Percentiles rank a stretch among this genome's conserved stretches.
phyloP scores from a whole-genome alignment of 2,329 filamentous ascomycete genomes.

The Epichloe amarillans region DNA sequence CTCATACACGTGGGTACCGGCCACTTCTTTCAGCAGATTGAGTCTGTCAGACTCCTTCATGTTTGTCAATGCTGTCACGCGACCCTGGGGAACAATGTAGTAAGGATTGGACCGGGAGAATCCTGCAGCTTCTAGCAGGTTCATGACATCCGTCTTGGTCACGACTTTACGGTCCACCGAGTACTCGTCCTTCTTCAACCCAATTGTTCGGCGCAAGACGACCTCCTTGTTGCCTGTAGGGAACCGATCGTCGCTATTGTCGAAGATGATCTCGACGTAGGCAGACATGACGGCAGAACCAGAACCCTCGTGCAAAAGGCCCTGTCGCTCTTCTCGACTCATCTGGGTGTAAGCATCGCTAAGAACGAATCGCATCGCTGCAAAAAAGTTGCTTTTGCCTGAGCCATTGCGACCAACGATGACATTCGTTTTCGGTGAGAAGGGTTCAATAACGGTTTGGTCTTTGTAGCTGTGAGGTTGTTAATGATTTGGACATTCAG shows the following conservation, averaged over 20 bases:
- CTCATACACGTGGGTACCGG: slow-evolving; percentile 94
- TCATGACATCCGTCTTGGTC: slow-evolving; percentile 87
- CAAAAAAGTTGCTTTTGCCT: slow-evolving; percentile 99
- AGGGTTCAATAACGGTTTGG: slow-evolving; percentile 95
- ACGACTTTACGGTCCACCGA: slow-evolving; percentile 94
- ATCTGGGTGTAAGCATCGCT: slow-evolving; percentile 96
- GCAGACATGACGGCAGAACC: slow-evolving; percentile 97
- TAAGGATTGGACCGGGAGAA: slow-evolving; percentile 97
- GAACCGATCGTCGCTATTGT: slow-evolving; percentile 93
- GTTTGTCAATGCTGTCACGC: slow-evolving; percentile 89
- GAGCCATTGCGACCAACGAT: slow-evolving; percentile 98
- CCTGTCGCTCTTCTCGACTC: slow-evolving; percentile 89
- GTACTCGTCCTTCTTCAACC: slow-evolving; percentile 96
- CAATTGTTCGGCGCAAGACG: slow-evolving; percentile 84
- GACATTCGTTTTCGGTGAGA: slow-evolving; percentile 94
- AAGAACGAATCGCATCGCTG: slow-evolving; percentile 93
- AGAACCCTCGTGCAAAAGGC: slow-evolving; percentile 92
- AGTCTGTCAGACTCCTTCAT: slow-evolving; percentile 95
- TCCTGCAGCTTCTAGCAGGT: slow-evolving; percentile 86
- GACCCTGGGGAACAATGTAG: slow-evolving; percentile 96
- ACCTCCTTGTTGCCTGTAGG: slow-evolving; percentile 86
- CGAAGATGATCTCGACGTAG: slow-evolving; percentile 98
- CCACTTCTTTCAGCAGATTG: slow-evolving; percentile 90
- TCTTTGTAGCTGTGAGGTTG: slow-evolving; percentile 74
- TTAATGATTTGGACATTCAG: slow-evolving; percentile 9